Evolutionary conservation across 192 early-diverging fungal species (phyloP), one percentile per base, ranked within the genome.

Genomic region (Coemansia sp.): DNA sequence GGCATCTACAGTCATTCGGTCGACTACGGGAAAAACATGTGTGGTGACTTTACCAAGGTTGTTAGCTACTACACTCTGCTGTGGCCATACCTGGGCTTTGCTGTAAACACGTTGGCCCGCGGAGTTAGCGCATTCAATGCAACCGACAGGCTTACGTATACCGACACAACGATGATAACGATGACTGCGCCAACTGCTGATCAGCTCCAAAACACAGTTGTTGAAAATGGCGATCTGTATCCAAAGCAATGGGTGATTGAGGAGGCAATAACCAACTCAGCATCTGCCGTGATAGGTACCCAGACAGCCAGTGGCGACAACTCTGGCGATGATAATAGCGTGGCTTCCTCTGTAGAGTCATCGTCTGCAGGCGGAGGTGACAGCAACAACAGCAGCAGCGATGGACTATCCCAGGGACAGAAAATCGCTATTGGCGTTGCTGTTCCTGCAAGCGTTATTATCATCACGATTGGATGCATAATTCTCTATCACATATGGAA

Each of bases 41-140:
- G 68, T 12, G 40, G 48, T n/a, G 26, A 63, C 18, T 39, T 38
- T 39, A 15, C 41, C 26, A 52, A 48, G 13, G n/a, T 56, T 23
- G 59, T 50, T 53, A 61, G 53, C 53, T 76, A 76, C 65, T 76
- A 67, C 38, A 76, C 69, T 7, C 16, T 64, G 32, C 37, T 76
- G 54, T 52, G 60, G 18, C 44, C 61, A 52, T 71, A 76, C 40
- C 23, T 65, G 0, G 45, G 58, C 0, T 66, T 72, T 58, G 70
- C 70, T 0, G 49, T 40, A 7, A 59, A 23, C 16, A n/a, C 39
- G 37, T 7, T 59, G 15, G 57, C 37, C 3, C 57, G 57, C 11
- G 57, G 39, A 18, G 16, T 59, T 3, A 59, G n/a, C 39, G 38
- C 39, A 40, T 59, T 59, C 15, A 41, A 59, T 16, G 21, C 39